Conservation (phyloP, 2,329 filamentous ascomycete genomes). For the Botrytis sinoallii region DNA sequence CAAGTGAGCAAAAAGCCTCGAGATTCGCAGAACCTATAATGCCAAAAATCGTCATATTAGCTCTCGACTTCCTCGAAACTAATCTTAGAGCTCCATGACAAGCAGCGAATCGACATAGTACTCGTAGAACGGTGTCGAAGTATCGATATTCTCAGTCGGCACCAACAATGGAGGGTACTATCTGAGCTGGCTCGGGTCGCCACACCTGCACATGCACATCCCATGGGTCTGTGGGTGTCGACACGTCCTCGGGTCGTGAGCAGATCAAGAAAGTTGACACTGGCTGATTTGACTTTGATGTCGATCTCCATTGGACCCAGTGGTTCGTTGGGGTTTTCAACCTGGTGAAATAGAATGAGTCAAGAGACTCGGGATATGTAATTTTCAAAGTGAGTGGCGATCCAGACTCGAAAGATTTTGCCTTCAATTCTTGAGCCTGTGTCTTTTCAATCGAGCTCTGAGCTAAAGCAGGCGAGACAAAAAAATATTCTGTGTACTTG, state of each 20-base stretch:
- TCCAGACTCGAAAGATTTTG: too few species aligned
- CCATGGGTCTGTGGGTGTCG: background rate
- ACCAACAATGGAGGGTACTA: slow-evolving; percentile 36
- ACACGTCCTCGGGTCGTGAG: background rate
- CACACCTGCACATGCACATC: background rate
- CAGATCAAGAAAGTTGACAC: background rate
- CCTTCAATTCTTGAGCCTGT: too few species aligned
- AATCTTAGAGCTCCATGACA: slow-evolving; percentile 37
- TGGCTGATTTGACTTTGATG: background rate
- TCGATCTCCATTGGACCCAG: background rate
- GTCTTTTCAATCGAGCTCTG: too few species aligned
- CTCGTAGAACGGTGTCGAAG: background rate
- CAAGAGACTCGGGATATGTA: too few species aligned
- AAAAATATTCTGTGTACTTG: too few species aligned
- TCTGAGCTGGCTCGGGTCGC: background rate
- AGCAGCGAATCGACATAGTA: slow-evolving; percentile 40
- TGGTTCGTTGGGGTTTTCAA: background rate
- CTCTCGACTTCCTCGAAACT: slow-evolving; percentile 31
- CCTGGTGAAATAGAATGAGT: too few species aligned
- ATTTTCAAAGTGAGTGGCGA: too few species aligned
- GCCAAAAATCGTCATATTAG: too few species aligned
- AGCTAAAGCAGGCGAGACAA: too few species aligned
- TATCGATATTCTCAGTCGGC: background rate
- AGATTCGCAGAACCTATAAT: too few species aligned
- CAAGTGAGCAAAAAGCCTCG: too few species aligned